These are phyloP conservation scores for Pseudoneurospora amorphoporcata DNA, from an alignment of 495 filamentous ascomycete species.

Conservation along the genomic window DNA sequence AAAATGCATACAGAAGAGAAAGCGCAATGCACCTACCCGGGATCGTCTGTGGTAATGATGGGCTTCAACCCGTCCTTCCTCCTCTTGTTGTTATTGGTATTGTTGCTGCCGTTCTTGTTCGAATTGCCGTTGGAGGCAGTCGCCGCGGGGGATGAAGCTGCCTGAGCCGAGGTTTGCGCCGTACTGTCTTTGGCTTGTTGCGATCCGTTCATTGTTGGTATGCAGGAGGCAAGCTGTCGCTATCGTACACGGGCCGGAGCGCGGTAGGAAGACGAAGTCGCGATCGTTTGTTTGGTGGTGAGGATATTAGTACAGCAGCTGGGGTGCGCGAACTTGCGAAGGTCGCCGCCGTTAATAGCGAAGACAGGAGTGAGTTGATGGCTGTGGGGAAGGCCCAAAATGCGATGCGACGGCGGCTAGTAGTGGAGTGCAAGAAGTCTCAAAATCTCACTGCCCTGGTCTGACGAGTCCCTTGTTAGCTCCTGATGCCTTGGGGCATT, in stretches of 20 bases:
- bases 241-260: background rate
- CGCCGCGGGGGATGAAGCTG: constrained; percentile 12
- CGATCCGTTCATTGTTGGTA: constrained; percentile 24
- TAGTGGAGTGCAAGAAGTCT: background rate
- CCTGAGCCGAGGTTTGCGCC: constrained; percentile 17
- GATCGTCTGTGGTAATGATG: constrained; percentile 74
- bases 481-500: background rate
- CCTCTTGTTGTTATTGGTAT: constrained; percentile 73
- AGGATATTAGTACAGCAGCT: background rate
- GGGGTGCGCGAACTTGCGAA: background rate
- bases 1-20: constrained; percentile 7
- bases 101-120: constrained; percentile 32
- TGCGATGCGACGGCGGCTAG: background rate
- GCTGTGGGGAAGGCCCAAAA: background rate
- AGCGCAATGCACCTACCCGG: constrained; percentile 30
- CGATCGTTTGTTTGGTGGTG: background rate
- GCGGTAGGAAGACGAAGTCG: background rate
- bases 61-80: constrained; percentile 84
- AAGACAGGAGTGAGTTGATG: background rate
- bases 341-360: background rate
- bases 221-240: background rate
- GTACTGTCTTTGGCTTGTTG: constrained; percentile 16
- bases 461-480: background rate
- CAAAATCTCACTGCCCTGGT: background rate
- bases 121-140: constrained; percentile 24